These are phyloP conservation scores for Theileria sp. DNA, from an alignment of 169 alveolate genomes.

Conservation along the genomic window DNA sequence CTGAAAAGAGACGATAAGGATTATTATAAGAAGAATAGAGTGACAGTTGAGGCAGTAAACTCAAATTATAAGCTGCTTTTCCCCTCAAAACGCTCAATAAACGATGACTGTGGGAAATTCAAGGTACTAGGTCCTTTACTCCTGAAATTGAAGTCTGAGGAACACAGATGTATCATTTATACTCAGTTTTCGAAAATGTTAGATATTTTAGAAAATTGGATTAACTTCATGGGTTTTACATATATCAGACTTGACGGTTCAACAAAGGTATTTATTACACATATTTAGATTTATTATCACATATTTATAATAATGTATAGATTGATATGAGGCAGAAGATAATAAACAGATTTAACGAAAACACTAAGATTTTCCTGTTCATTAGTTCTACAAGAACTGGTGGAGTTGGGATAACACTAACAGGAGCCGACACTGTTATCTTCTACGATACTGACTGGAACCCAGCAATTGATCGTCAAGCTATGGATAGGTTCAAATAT, in stretches of 20 bases:
- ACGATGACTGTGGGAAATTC: constrained; percentile 95
- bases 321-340: constrained; percentile 92
- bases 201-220: constrained; percentile 93
- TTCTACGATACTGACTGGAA: constrained; percentile 99
- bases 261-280: constrained; percentile 81
- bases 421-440: constrained; percentile 98
- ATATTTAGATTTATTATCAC: neutral
- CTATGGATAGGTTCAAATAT: constrained; percentile 91
- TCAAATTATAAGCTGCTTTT: constrained; percentile 66
- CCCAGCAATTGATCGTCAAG: constrained; percentile 99
- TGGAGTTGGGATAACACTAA: constrained; percentile 96
- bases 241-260: constrained; percentile 97
- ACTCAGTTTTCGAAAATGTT: constrained; percentile 97
- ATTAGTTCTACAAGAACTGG: constrained; percentile 98
- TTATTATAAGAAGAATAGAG: constrained; percentile 15
- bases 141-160: constrained; percentile 85
- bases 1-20: neutral
- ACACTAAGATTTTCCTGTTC: constrained; percentile 90
- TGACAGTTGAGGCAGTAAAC: constrained; percentile 36
- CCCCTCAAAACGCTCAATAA: constrained; percentile 78
- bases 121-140: constrained; percentile 82
- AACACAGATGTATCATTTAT: constrained; percentile 92
- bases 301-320: constrained; percentile 14
- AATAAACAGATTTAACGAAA: constrained; percentile 93
- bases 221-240: constrained; percentile 91